These are phyloP conservation scores for Paradendryphiella salina DNA, from an alignment of 2,329 filamentous ascomycete genomes.

Conservation along the genomic window DNA sequence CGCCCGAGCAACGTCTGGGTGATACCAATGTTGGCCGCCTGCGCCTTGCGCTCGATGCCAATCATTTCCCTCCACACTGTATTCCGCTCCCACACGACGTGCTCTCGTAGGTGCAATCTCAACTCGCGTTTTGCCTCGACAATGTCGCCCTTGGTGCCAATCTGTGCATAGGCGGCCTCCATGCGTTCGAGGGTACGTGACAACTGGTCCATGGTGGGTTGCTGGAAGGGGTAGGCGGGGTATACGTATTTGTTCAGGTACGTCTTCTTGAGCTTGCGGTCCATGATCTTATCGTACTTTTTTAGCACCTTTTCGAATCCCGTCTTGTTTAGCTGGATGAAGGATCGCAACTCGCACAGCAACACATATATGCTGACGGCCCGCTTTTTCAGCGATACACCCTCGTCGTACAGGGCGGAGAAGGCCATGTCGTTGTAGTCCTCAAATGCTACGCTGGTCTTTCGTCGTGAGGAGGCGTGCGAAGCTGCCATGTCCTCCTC, in stretches of 20 bases:
- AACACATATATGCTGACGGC: slow-evolving; percentile 86
- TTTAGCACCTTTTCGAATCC: slow-evolving; percentile 96
- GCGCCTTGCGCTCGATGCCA: slow-evolving; percentile 91
- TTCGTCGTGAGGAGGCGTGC: slow-evolving; percentile 63
- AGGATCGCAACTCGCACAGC: slow-evolving; percentile 93
- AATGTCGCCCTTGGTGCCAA: slow-evolving; percentile 81
- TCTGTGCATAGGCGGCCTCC: slow-evolving; percentile 76
- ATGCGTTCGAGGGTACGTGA: slow-evolving; percentile 73
- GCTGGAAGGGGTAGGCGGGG: slow-evolving; percentile 78
- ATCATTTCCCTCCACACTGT: slow-evolving; percentile 99
- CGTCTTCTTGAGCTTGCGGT: slow-evolving; percentile 73
- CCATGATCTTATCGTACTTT: slow-evolving; percentile 96
- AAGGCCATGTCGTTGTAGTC: slow-evolving; percentile 78
- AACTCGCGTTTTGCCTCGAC: slow-evolving; percentile 79
- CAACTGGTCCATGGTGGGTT: slow-evolving; percentile 69
- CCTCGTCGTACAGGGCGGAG: slow-evolving; percentile 68
- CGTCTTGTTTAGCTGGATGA: slow-evolving; percentile 92
- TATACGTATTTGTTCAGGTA: slow-evolving; percentile 78
- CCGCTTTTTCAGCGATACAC: slow-evolving; percentile 89
- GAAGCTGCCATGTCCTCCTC: slow-evolving; percentile 64
- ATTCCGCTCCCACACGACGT: slow-evolving; percentile 98
- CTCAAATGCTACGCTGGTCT: slow-evolving; percentile 69
- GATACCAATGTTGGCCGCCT: slow-evolving; percentile 87
- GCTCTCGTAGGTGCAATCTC: slow-evolving; percentile 86
- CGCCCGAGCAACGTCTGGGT: slow-evolving; percentile 76